Conservation (phyloP, 2,329 filamentous ascomycete genomes). For the Verticillium zaregamsianum region DNA sequence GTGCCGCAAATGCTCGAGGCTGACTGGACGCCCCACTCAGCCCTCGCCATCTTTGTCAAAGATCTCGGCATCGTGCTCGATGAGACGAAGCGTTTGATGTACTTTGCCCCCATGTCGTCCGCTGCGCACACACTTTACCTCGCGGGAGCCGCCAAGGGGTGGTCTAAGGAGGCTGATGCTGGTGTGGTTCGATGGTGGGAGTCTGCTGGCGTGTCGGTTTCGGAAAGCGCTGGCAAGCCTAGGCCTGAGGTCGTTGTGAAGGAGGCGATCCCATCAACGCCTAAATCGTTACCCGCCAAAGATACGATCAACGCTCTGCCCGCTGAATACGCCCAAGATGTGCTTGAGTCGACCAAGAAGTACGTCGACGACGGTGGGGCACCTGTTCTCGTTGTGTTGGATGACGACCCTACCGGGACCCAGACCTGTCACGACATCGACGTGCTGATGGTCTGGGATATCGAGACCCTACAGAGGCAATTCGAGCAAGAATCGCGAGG, state of each 20-base stretch:
- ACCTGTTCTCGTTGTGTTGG: conserved; percentile 33
- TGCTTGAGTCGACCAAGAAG: conserved; percentile 14
- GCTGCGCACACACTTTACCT: conserved; percentile 27
- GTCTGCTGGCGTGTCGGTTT: conserved; percentile 12
- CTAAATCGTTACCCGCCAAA: conserved; percentile 13
- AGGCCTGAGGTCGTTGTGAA: not conserved
- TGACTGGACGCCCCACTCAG: conserved; percentile 43
- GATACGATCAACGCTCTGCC: conserved; percentile 18
- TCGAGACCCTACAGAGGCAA: conserved; percentile 13
- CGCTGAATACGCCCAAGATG: conserved; percentile 14
- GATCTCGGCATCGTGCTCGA: conserved; percentile 27
- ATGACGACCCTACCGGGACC: conserved; percentile 57
- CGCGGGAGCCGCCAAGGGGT: conserved; percentile 24
- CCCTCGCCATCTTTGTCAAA: conserved; percentile 29
- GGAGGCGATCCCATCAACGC: not conserved
- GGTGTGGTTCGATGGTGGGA: conserved; percentile 35
- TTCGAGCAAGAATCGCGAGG: conserved; percentile 28
- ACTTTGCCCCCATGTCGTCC: conserved; percentile 22
- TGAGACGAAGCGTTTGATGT: conserved; percentile 24
- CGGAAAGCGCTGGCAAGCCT: conserved; percentile 7
- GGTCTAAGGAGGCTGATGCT: conserved; percentile 27
- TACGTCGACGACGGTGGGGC: conserved; percentile 14
- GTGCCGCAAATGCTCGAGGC: conserved; percentile 44
- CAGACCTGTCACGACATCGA: conserved; percentile 56
- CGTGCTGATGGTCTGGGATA: conserved; percentile 51